phyloP scores from a whole-genome alignment of 805 yeast genomes.

The Kluyveromyces aestuarii region DNA sequence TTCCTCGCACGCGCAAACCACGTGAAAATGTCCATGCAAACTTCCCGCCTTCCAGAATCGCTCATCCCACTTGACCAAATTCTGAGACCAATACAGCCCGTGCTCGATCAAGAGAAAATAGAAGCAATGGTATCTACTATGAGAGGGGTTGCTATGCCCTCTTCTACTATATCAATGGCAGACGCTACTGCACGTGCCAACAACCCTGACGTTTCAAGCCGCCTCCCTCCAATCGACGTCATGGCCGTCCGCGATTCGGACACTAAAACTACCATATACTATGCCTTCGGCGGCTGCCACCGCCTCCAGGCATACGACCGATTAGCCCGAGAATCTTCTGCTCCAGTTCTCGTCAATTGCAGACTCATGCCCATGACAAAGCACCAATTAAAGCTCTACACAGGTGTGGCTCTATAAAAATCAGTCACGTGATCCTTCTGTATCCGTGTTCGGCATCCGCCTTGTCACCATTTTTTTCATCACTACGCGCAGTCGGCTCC shows the following conservation, averaged over 20 bases:
- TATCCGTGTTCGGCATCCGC: background rate
- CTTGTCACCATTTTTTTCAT: background rate
- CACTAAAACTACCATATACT: constrained; percentile 51
- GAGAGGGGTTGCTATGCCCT: constrained; percentile 53
- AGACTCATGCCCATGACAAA: constrained; percentile 69
- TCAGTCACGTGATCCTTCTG: background rate
- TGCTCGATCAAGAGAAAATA: constrained; percentile 62
- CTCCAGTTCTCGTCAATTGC: constrained; percentile 48
- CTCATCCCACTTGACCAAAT: constrained; percentile 61
- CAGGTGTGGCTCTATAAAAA: constrained; percentile 35
- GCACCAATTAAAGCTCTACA: constrained; percentile 54
- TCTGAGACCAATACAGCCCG: constrained; percentile 79
- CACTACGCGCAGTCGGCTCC: background rate
- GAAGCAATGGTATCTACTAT: constrained; percentile 71
- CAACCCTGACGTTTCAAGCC: background rate
- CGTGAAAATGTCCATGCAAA: constrained; percentile 56
- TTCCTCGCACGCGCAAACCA: background rate
- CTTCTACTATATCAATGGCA: constrained; percentile 45
- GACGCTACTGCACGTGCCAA: constrained; percentile 22
- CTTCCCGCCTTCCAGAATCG: constrained; percentile 26
- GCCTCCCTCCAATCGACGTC: constrained; percentile 74
- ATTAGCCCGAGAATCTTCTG: constrained; percentile 29
- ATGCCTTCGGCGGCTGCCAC: constrained; percentile 89
- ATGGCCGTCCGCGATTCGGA: constrained; percentile 46
- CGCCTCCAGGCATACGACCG: constrained; percentile 79